Base-by-base conservation (phyloP, 2,329 filamentous ascomycete genomes). In the Colletotrichum cordylinicola region DNA sequence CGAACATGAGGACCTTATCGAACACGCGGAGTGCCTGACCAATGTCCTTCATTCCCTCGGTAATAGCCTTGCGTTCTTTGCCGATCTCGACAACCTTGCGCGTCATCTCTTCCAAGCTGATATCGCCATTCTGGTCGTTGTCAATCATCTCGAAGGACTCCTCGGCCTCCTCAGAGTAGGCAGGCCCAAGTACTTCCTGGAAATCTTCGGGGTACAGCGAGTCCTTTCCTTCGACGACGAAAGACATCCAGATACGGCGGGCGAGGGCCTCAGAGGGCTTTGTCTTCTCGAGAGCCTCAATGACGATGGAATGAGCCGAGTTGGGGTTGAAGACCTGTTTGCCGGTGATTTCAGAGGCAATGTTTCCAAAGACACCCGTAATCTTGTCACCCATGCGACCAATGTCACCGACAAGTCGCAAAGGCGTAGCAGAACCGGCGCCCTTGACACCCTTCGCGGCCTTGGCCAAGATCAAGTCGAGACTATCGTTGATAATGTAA, bases 161-260 rank as follows among this genome's bases (percentile, higher is more conserved):
- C 74, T 97, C 94, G 3, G 97, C 97, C 77, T 98, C 95, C 0
- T 91, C 88, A 77, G 92, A 91, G 80, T 94, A 93, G 8, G 91
- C 91, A 1, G 91, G 87, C 3, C 96, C 96, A 75, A 99, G 93
- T 12, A 98, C 96, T 83, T 98, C 96, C 35, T 93, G 83, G 48
- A 99, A 90, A 82, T 99, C 97, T 6, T 98, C 95, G 10, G 91
- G 85, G 79, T 91, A 95, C 10, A 99, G 88, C 1, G 93, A 88
- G 55, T 98, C 95, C 74, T 93, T 93, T 80, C 95, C 96, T 84
- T 98, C 96, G 6, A 97, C 92, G 2, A 98, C 97, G 82, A 98
- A 98, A 1, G 96, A 98, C 95, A 98, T 98, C 97, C 97, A 98
- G 77, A 98, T 93, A 81, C 97, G 94, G 79, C 92, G 94, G n/a